Percentiles rank a stretch among this genome's conserved stretches.
Evolutionary conservation across 2,329 filamentous ascomycete species (phyloP).

Genomic region (Xylariaceae sp.): DNA sequence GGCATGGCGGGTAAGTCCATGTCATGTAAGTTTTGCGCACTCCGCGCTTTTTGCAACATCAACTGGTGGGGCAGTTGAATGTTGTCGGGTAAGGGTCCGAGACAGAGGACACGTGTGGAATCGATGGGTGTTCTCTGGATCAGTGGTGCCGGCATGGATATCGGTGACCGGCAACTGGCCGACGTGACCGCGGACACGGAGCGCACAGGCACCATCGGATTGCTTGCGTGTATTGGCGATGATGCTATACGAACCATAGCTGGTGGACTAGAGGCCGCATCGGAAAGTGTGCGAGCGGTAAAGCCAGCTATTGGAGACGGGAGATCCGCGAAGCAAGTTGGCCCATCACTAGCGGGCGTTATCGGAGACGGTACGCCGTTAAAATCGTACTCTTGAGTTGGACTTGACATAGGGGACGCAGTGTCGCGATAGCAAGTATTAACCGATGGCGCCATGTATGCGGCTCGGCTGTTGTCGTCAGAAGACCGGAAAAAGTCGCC

Average conservation of each 20-base stretch:
- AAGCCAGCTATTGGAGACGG: constrained; percentile 42
- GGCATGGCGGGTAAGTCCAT: constrained; percentile 26
- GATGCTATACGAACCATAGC: constrained; percentile 24
- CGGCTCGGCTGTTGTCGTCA: not conserved
- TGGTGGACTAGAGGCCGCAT: constrained; percentile 26
- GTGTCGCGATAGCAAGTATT: constrained; percentile 32
- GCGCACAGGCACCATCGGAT: constrained; percentile 24
- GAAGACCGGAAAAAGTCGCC: constrained; percentile 38
- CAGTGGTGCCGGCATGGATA: constrained; percentile 26
- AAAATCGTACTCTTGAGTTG: constrained; percentile 35
- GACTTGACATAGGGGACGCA: constrained; percentile 31
- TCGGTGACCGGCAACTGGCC: constrained; percentile 17
- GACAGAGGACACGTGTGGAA: constrained; percentile 47
- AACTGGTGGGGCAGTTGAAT: constrained; percentile 36
- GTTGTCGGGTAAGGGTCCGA: constrained; percentile 50
- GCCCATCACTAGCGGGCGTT: constrained; percentile 43
- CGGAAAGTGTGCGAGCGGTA: constrained; percentile 28
- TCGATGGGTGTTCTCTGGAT: constrained; percentile 49
- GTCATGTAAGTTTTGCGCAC: constrained; percentile 25
- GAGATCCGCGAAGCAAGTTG: constrained; percentile 34
- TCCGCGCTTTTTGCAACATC: constrained; percentile 25
- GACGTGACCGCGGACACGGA: constrained; percentile 30
- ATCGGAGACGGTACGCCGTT: constrained; percentile 43
- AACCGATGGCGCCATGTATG: constrained; percentile 9
- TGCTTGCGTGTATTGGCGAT: constrained; percentile 24